A percentile compares a stretch with the other conserved stretches of the same genome.
Conservation (phyloP, 257 asterid species). For the Euphrasia confusa region DNA sequence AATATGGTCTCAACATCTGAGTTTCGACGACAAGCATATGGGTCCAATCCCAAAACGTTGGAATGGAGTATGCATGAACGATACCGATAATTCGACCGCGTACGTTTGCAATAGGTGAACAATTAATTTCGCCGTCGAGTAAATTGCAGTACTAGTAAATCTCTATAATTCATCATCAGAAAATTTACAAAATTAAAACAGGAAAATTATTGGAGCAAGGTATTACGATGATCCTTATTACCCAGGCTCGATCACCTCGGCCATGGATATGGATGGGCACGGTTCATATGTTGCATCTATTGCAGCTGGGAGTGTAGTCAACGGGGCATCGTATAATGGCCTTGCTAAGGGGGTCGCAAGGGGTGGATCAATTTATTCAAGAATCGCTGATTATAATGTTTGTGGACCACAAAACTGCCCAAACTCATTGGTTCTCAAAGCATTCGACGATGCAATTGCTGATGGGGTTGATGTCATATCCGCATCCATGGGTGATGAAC, state of each 20-base stretch:
- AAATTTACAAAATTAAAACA: constrained; percentile 3
- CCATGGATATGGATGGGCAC: constrained; percentile 65
- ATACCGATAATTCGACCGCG: constrained; percentile 41
- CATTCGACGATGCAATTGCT: constrained; percentile 60
- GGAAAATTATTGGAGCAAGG: constrained; percentile 87
- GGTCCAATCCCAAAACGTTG: constrained; percentile 60
- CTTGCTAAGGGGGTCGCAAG: constrained; percentile 49
- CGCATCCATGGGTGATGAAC: constrained; percentile 49
- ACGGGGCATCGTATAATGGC: constrained; percentile 66
- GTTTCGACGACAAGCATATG: constrained; percentile 54
- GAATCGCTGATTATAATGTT: constrained; percentile 80
- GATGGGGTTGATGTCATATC: constrained; percentile 72
- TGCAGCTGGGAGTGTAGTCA: constrained; percentile 64
- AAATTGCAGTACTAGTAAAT: too few species aligned
- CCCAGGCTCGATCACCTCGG: constrained; percentile 20
- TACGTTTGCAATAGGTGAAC: constrained; percentile 58
- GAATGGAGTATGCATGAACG: constrained; percentile 68
- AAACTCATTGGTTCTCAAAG: constrained; percentile 57
- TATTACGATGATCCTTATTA: constrained; percentile 32
- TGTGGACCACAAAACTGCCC: constrained; percentile 45
- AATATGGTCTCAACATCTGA: constrained; percentile 85
- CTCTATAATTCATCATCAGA: too few species aligned
- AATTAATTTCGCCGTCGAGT: too few species aligned
- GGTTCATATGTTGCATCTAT: constrained; percentile 84
- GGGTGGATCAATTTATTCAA: constrained; percentile 70